Evolutionary conservation across 2,329 filamentous ascomycete species (phyloP).

Genomic region (Metarhizium humberi): DNA sequence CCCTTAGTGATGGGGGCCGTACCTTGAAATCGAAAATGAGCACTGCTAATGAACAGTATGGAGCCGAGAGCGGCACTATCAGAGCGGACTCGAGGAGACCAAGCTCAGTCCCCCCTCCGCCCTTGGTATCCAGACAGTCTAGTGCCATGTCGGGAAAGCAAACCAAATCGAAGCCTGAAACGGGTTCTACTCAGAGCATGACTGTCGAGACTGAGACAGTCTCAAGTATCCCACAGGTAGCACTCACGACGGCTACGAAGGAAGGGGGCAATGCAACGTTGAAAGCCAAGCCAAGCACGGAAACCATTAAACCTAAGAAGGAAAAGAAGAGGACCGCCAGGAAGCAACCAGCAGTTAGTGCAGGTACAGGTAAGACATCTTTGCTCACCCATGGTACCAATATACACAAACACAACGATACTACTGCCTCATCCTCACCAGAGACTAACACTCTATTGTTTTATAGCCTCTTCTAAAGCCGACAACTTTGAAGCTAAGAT

Average conservation of each 20-base stretch:
- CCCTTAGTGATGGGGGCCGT: conserved; percentile 28
- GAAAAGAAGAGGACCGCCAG: conserved; percentile 74
- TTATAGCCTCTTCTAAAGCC: conserved; percentile 77
- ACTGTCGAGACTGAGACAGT: conserved; percentile 97
- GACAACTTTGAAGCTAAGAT: conserved; percentile 98
- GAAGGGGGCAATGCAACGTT: conserved; percentile 63
- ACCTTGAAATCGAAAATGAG: conserved; percentile 38
- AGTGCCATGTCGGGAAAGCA: conserved; percentile 55
- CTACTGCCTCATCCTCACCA: not conserved
- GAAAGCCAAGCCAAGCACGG: conserved; percentile 80
- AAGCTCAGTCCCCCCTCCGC: conserved; percentile 41
- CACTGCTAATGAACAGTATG: conserved; percentile 43
- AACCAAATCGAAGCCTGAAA: conserved; percentile 60
- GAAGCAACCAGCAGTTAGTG: conserved; percentile 62
- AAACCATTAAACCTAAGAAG: conserved; percentile 91
- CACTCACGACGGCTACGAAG: conserved; percentile 57
- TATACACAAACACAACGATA: no score
- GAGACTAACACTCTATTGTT: not conserved
- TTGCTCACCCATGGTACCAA: not conserved
- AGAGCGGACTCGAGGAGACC: conserved; percentile 32
- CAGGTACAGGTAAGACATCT: conserved; percentile 58
- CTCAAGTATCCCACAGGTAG: conserved; percentile 76
- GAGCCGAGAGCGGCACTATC: conserved; percentile 56
- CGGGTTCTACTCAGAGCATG: conserved; percentile 75
- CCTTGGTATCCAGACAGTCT: conserved; percentile 55